These are phyloP conservation scores for Tephrocybe rancida DNA, from an alignment of 768 basidiomycete species.

Conservation along the genomic window DNA sequence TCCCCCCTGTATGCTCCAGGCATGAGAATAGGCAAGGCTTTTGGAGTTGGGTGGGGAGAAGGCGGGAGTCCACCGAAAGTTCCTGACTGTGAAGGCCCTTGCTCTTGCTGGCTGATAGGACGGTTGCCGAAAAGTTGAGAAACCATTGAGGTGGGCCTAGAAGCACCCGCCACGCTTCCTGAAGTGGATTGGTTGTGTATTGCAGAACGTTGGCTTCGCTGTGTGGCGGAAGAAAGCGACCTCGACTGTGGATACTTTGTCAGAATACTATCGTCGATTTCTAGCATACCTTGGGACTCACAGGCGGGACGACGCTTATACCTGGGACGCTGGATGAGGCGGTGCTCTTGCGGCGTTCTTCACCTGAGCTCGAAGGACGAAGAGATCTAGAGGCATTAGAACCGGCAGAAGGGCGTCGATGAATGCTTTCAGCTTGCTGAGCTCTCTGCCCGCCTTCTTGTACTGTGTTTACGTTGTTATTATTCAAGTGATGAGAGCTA, in stretches of 20 bases:
- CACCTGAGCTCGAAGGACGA: slow-evolving; percentile 10
- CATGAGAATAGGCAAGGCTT: slow-evolving; percentile 13
- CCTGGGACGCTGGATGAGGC: slow-evolving; percentile 29
- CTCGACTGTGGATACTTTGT: slow-evolving; percentile 9
- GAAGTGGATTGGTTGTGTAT: not conserved
- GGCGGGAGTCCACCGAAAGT: not conserved
- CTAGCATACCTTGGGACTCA: slow-evolving; percentile 20
- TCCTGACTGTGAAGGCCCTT: not conserved
- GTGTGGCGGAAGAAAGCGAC: slow-evolving; percentile 4
- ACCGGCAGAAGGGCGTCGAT: slow-evolving; percentile 23
- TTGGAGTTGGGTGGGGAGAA: slow-evolving; percentile 1
- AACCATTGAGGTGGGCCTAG: slow-evolving; percentile 4
- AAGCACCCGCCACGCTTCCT: not conserved
- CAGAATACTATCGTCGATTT: not conserved
- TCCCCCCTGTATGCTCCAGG: slow-evolving; percentile 15
- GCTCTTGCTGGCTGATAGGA: slow-evolving; percentile 1
- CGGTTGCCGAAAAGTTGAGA: slow-evolving; percentile 1
- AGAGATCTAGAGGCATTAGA: slow-evolving; percentile 28
- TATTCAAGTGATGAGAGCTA: slow-evolving; percentile 18
- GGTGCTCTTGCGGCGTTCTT: slow-evolving; percentile 13
- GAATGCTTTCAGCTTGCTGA: slow-evolving; percentile 19
- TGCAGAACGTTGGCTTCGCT: not conserved
- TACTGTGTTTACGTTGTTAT: too few species aligned
- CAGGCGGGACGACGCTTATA: slow-evolving; percentile 40
- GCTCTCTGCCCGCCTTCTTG: slow-evolving; percentile 4